Evolutionary conservation across 2,329 filamentous ascomycete species (phyloP).

Genomic region (Macrophomina phaseolina): DNA sequence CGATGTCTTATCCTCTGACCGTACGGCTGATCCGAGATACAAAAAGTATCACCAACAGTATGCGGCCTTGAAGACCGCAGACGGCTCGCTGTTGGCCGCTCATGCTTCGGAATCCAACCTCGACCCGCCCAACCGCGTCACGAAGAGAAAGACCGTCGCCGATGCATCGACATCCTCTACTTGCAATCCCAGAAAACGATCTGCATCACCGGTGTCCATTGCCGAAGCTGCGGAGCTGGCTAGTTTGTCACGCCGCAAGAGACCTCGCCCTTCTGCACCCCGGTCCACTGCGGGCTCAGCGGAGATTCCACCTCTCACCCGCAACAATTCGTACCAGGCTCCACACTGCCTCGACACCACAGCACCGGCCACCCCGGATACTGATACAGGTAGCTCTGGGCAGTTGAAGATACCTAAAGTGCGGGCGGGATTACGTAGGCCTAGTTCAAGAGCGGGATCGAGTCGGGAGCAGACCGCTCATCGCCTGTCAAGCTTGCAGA

Average conservation of each 20-base stretch:
- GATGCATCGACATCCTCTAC: constrained; percentile 34
- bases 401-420: constrained; percentile 34
- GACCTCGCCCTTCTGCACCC: constrained; percentile 41
- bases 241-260: constrained; percentile 57
- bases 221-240: constrained; percentile 59
- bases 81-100: constrained; percentile 52
- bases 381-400: constrained; percentile 38
- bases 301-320: constrained; percentile 18
- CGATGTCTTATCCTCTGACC: neutral
- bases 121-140: constrained; percentile 47
- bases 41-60: constrained; percentile 52
- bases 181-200: constrained; percentile 52
- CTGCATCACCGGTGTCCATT: constrained; percentile 60
- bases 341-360: constrained; percentile 36
- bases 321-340: constrained; percentile 24
- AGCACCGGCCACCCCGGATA: constrained; percentile 46
- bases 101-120: constrained; percentile 51
- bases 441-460: constrained; percentile 27
- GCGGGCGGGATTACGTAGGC: constrained; percentile 32
- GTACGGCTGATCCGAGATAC: neutral
- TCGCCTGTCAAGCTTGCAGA: constrained; percentile 17
- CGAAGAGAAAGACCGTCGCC: constrained; percentile 29
- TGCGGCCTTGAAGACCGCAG: constrained; percentile 51
- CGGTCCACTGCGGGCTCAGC: constrained; percentile 22
- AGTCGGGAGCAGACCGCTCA: constrained; percentile 14